Evolutionary conservation across 148 eudicot genomes (phyloP).

Genomic region (Arctostaphylos glauca): DNA sequence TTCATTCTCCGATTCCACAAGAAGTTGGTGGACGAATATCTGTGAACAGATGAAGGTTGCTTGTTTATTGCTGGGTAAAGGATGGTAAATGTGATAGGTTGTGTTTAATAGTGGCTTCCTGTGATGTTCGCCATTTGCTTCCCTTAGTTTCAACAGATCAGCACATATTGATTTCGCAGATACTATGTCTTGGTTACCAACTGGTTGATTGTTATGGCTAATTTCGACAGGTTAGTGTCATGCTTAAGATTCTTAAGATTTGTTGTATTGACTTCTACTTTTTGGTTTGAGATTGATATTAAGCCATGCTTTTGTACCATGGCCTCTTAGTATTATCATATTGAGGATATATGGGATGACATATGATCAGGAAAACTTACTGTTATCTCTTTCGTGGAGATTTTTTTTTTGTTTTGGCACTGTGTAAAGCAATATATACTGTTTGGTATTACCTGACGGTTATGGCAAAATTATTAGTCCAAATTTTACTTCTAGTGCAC

Average conservation of each 20-base stretch:
- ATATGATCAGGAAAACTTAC: background rate
- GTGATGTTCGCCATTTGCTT: slow-evolving; percentile 53
- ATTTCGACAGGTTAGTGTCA: slow-evolving; percentile 86
- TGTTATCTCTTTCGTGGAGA: background rate
- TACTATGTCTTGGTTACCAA: slow-evolving; percentile 70
- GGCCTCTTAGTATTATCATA: background rate
- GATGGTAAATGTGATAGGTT: no score
- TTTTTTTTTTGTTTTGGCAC: slow-evolving; percentile 47
- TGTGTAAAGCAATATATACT: slow-evolving; percentile 70
- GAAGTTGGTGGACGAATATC: no score
- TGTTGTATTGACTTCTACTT: background rate
- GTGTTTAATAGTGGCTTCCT: no score
- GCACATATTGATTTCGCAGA: slow-evolving; percentile 37
- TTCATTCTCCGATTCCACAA: no score
- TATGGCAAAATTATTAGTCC: slow-evolving; percentile 24
- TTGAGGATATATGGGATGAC: background rate
- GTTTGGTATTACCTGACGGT: slow-evolving; percentile 29
- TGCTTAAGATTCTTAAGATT: background rate
- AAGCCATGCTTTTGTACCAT: background rate
- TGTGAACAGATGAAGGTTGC: no score
- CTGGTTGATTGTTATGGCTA: slow-evolving; percentile 69
- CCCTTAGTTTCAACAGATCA: slow-evolving; percentile 37
- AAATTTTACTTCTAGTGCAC: slow-evolving; percentile 18
- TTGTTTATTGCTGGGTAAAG: no score
- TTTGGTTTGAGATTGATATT: background rate